These are phyloP conservation scores for Dryas integrifolia DNA, from an alignment of 331 rosid species.

Conservation along the genomic window DNA sequence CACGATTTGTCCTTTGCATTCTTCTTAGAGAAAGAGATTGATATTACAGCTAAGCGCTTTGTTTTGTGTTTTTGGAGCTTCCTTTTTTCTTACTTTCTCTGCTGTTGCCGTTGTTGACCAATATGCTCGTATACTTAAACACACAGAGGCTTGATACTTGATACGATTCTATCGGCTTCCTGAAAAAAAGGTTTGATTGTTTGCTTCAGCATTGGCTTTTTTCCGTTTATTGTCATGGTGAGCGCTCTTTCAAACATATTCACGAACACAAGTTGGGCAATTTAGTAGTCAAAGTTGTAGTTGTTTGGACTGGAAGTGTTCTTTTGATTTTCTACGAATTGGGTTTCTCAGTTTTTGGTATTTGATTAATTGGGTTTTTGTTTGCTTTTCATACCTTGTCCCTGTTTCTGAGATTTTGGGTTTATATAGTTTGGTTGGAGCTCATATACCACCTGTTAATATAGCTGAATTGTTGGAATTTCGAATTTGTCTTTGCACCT, in stretches of 20 bases:
- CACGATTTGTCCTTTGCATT: conserved; percentile 10
- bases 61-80: conserved; percentile 6
- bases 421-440: neutral
- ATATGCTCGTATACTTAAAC: neutral
- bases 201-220: conserved; percentile 16
- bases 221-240: neutral
- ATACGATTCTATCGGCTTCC: conserved; percentile 1
- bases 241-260: neutral
- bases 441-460: neutral
- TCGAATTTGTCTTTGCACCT: neutral
- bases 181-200: conserved; percentile 8
- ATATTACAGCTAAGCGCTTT: conserved; percentile 23
- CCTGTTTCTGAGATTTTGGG: conserved; percentile 21
- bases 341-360: neutral
- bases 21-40: conserved; percentile 10
- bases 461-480: conserved; percentile 10
- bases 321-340: conserved; percentile 11
- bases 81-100: neutral
- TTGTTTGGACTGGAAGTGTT: conserved; percentile 4
- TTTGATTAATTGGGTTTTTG: conserved; percentile 22
- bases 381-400: conserved; percentile 2
- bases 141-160: neutral
- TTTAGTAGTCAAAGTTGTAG: conserved; percentile 17
- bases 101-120: conserved; percentile 46
- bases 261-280: conserved; percentile 4